Evolutionary conservation across 2,329 filamentous ascomycete genomes (phyloP), one percentile per base, ranked within the genome.

Genomic region (Beauveria sp.): DNA sequence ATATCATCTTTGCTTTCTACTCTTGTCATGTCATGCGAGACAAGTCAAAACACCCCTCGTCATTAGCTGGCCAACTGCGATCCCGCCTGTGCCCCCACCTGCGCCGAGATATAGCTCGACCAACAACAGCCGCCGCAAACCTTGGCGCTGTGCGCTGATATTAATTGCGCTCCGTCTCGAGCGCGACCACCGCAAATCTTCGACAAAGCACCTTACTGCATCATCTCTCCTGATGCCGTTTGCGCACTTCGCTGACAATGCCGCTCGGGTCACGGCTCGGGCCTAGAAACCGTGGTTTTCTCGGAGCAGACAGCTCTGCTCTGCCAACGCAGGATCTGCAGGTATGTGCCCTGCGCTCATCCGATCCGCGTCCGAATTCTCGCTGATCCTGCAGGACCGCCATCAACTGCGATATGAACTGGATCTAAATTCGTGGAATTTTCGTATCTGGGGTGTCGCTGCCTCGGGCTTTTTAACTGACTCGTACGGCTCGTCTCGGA

Each of bases 381-480:
- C 50, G 50, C 61, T 57, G 64, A 55, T 49, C 42, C 50, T 54
- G 42, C 34, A 82, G 79, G 80, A 82, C 68, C 79, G 80, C 55
- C 74, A 76, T 61, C 80, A 82, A 66, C 66, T 83, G 42, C 77
- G 80, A 63, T 82, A 81, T 67, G 80, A 82, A 66, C 75, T 83
- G 42, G 80, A 83, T 64, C 71, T 83, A 20, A 83, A 83, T 67
- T 78, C 78, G 1, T 83, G 80, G 80, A 83, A 82, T 67, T 69
- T 82, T 56, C 75, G 80, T 48, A 82, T 82, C 49, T 82, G 80
- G 80, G 79, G 77, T 3, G 80, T 83, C 34, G 79, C 80, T n/a
- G 80, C 80, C 51, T 82, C 80, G 0, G 80, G 80, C 9, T 83
- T 82, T 64, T 71, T 83, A 24, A 82, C 80, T 38, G 80, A 82